phyloP scores from a whole-genome alignment of 139 green algal species.

The Auxenochlorella pyrenoidosa region DNA sequence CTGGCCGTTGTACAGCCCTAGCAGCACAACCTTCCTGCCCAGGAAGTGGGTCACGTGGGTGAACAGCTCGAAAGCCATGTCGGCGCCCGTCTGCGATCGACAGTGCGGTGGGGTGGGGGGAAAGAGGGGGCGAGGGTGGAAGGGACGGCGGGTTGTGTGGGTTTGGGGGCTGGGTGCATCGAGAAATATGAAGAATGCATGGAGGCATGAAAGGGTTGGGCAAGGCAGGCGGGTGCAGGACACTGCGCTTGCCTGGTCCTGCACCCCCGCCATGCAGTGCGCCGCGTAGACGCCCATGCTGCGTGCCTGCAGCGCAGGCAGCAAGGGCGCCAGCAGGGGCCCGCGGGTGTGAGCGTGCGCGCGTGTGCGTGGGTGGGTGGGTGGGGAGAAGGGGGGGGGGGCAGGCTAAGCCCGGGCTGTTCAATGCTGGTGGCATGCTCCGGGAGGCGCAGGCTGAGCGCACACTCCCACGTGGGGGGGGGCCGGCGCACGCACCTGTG shows the following conservation, averaged over 20 bases:
- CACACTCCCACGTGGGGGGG: too few relatives aligned
- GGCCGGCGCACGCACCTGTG: slow-evolving; percentile 45
- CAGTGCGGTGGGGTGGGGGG: neutral
- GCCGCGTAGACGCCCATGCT: slow-evolving; percentile 75
- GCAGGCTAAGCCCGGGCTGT: too few relatives aligned
- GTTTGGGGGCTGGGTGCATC: neutral
- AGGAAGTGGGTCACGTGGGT: slow-evolving; percentile 87
- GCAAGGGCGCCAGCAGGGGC: neutral
- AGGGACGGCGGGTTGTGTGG: neutral
- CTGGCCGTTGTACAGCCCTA: slow-evolving; percentile 92
- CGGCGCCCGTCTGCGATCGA: slow-evolving; percentile 19
- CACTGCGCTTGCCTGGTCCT: slow-evolving; percentile 37
- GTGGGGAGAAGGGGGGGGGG: neutral
- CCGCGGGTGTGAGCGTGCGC: neutral
- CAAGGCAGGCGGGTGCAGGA: too few relatives aligned
- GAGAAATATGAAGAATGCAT: too few relatives aligned
- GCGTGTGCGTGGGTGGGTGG: neutral
- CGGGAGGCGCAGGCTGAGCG: too few relatives aligned
- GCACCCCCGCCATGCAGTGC: slow-evolving; percentile 68
- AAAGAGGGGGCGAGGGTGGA: neutral
- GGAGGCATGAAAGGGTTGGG: neutral
- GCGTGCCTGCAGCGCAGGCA: slow-evolving; percentile 59
- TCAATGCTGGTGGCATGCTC: too few relatives aligned
- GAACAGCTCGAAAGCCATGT: slow-evolving; percentile 91
- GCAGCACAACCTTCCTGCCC: slow-evolving; percentile 85